Conservation (phyloP, 129 eudicot genomes). For the Tanacetum coccineum region DNA sequence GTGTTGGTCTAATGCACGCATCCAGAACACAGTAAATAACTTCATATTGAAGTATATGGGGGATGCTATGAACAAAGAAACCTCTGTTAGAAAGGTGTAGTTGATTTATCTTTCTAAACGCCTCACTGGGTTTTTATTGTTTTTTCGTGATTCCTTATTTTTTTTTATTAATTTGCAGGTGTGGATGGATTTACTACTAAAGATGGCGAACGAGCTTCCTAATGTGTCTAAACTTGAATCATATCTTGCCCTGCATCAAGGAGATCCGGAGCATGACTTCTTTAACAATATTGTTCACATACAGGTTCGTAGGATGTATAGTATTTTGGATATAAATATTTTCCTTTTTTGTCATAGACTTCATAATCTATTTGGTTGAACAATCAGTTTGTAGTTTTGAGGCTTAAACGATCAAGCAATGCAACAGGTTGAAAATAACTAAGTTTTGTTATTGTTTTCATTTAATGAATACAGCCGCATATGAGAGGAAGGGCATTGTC, state of each 20-base stretch:
- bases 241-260: slow-evolving; percentile 45
- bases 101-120: not conserved
- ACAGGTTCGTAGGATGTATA: slow-evolving; percentile 44
- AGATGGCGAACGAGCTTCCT: slow-evolving; percentile 72
- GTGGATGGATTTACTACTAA: slow-evolving; percentile 84
- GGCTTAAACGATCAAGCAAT: too few relatives aligned
- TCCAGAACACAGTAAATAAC: slow-evolving; percentile 43
- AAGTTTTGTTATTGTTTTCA: not conserved
- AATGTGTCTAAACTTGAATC: slow-evolving; percentile 46
- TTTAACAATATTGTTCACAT: slow-evolving; percentile 69
- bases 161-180: slow-evolving; percentile 40
- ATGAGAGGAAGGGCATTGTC: slow-evolving; percentile 75
- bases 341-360: too few relatives aligned
- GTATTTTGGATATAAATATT: too few relatives aligned
- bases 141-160: not conserved
- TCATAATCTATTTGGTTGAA: too few relatives aligned
- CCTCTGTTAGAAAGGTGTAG: slow-evolving; percentile 59
- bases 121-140: not conserved
- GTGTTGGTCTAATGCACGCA: slow-evolving; percentile 44
- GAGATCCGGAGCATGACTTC: slow-evolving; percentile 77
- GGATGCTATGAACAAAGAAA: slow-evolving; percentile 64
- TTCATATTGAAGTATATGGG: slow-evolving; percentile 86
- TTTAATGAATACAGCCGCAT: slow-evolving; percentile 55
- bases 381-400: too few relatives aligned
- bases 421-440: too few relatives aligned